phyloP scores from a whole-genome alignment of 1,139 yeast species.

The Blastobotrys apis region DNA sequence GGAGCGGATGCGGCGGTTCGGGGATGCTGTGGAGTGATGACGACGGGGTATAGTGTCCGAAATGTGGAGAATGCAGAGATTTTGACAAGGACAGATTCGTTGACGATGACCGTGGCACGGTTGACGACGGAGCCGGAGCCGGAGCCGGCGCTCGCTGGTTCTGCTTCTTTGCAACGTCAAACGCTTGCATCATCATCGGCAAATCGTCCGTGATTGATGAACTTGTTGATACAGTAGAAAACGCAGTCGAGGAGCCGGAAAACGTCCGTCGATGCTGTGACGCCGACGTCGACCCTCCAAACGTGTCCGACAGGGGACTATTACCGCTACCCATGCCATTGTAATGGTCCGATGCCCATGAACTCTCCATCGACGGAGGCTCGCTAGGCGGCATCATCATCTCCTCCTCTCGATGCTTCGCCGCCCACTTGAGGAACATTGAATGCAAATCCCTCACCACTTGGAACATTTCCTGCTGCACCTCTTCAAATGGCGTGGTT shows the following conservation, averaged over 20 bases:
- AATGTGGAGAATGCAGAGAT: not conserved
- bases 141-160: not conserved
- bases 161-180: conserved; percentile 24
- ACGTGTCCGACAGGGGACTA: not conserved
- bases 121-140: too few relatives aligned
- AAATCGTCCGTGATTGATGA: conserved; percentile 29
- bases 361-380: conserved; percentile 13
- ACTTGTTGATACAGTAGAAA: conserved; percentile 6
- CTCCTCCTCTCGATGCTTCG: conserved; percentile 8
- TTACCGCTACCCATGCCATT: too few relatives aligned
- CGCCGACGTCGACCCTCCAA: not conserved
- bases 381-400: not conserved
- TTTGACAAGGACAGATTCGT: not conserved
- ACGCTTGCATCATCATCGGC: conserved; percentile 30
- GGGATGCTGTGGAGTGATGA: not conserved
- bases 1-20: not conserved
- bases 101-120: not conserved
- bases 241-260: conserved; percentile 5
- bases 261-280: conserved; percentile 7
- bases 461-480: conserved; percentile 36
- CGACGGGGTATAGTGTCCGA: not conserved
- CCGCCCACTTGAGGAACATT: conserved; percentile 33
- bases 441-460: conserved; percentile 34
- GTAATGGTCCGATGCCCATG: conserved; percentile 5
- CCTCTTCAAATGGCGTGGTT: conserved; percentile 31